Evolutionary conservation across 2,329 filamentous ascomycete species (phyloP).

Genomic region (Verticillium zaregamsianum): DNA sequence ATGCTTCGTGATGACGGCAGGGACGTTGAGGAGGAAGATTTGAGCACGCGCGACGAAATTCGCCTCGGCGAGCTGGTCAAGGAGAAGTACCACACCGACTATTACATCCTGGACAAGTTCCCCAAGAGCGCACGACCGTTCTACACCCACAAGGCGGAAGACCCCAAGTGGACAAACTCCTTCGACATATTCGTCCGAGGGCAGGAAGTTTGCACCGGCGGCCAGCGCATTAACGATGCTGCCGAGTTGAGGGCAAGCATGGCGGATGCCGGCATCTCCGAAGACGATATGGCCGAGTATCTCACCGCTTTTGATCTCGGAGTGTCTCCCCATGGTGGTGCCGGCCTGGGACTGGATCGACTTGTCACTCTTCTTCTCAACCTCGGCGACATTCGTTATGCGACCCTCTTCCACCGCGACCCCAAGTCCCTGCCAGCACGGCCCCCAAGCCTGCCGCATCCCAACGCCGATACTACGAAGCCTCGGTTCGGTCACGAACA

Average conservation of each 20-base stretch:
- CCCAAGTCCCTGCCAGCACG: conserved; percentile 78
- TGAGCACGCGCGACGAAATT: conserved; percentile 83
- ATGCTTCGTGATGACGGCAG: conserved; percentile 83
- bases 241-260: conserved; percentile 72
- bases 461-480: conserved; percentile 73
- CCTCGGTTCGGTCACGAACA: conserved; percentile 46
- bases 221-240: conserved; percentile 86
- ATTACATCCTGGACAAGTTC: conserved; percentile 94
- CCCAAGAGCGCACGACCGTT: conserved; percentile 80
- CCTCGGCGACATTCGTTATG: conserved; percentile 84
- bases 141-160: conserved; percentile 80
- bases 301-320: conserved; percentile 84
- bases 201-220: conserved; percentile 88
- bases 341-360: conserved; percentile 85
- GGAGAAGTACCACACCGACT: conserved; percentile 83
- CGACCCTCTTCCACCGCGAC: conserved; percentile 82
- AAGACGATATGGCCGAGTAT: conserved; percentile 85
- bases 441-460: conserved; percentile 68
- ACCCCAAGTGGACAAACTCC: conserved; percentile 76
- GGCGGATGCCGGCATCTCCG: conserved; percentile 69
- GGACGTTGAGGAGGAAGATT: conserved; percentile 71
- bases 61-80: conserved; percentile 79
- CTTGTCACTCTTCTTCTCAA: conserved; percentile 82
- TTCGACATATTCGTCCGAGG: conserved; percentile 94
- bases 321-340: conserved; percentile 83